Evolutionary conservation across 202 grass and related monocot species (phyloP).

Genomic region (Bolboschoenoplectus hybrid): DNA sequence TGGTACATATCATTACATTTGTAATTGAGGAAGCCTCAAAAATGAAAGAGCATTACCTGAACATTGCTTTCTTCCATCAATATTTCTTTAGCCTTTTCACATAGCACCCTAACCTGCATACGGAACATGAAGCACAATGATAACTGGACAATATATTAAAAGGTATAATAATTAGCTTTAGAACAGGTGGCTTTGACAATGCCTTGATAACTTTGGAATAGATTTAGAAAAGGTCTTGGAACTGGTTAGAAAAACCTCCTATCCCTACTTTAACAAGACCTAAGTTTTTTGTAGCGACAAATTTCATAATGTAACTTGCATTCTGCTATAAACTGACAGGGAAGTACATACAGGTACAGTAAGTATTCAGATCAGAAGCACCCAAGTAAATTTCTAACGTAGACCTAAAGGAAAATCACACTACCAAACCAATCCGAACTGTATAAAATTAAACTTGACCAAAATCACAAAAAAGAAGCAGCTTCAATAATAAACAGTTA

Average conservation of each 20-base stretch:
- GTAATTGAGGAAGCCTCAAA: neutral
- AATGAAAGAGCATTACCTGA: constrained; percentile 55
- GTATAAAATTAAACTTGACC: neutral
- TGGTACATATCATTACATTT: constrained; percentile 16
- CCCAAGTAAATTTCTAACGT: neutral
- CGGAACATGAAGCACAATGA: constrained; percentile 21
- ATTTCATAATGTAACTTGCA: neutral
- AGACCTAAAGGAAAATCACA: neutral
- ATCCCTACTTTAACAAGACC: neutral
- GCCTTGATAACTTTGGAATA: neutral
- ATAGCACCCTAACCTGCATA: constrained; percentile 72
- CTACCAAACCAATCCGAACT: constrained; percentile 15
- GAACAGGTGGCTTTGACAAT: neutral
- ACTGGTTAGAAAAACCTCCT: constrained; percentile 13
- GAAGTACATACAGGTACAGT: neutral
- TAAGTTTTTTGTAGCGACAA: neutral
- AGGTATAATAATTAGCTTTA: neutral
- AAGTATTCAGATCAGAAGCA: neutral
- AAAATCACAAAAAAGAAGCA: neutral
- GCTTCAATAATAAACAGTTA: neutral
- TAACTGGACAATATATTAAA: constrained; percentile 13
- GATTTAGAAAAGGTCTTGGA: neutral
- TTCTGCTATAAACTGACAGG: neutral
- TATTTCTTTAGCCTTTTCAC: constrained; percentile 98
- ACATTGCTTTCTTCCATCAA: constrained; percentile 99